Evolutionary conservation across 1,284 basidiomycete genomes (phyloP).

Genomic region (Marasmius oreades): DNA sequence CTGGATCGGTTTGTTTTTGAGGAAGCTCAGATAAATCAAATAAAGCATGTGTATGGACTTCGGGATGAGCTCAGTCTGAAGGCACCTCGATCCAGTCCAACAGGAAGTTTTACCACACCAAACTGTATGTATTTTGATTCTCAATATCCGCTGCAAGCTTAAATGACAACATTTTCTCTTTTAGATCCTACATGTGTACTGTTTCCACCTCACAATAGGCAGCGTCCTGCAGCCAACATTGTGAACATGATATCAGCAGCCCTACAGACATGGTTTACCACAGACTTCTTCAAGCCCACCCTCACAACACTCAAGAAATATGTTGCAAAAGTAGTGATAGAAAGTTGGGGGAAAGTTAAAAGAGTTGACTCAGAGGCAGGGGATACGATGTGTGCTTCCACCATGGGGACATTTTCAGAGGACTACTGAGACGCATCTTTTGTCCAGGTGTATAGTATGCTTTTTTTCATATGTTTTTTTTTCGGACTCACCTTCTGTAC

Average conservation of each 20-base stretch:
- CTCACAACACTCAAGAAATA: background rate
- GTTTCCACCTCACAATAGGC: too few relatives aligned
- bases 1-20: slow-evolving; percentile 24
- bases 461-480: background rate
- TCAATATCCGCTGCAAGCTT: slow-evolving; percentile 19
- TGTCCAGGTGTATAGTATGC: slow-evolving; percentile 25
- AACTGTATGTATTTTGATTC: too few relatives aligned
- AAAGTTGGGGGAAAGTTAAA: slow-evolving; percentile 16
- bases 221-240: too few relatives aligned
- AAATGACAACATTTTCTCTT: slow-evolving; percentile 12
- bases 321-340: background rate
- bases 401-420: slow-evolving; percentile 13
- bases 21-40: slow-evolving; percentile 25
- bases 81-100: too few relatives aligned
- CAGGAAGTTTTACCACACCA: too few relatives aligned
- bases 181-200: too few relatives aligned
- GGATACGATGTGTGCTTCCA: slow-evolving; percentile 26
- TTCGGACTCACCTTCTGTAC: slow-evolving; percentile 1
- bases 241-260: too few relatives aligned
- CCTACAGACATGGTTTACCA: too few relatives aligned
- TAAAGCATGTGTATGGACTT: slow-evolving; percentile 24
- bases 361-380: slow-evolving; percentile 25
- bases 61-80: slow-evolving; percentile 27
- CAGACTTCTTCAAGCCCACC: slow-evolving; percentile 15
- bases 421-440: slow-evolving; percentile 27